A percentile compares a stretch with the other conserved stretches of the same genome.
Evolutionary conservation across 257 asterid genomes (phyloP).

Genomic region (Nicotiana paniculata): DNA sequence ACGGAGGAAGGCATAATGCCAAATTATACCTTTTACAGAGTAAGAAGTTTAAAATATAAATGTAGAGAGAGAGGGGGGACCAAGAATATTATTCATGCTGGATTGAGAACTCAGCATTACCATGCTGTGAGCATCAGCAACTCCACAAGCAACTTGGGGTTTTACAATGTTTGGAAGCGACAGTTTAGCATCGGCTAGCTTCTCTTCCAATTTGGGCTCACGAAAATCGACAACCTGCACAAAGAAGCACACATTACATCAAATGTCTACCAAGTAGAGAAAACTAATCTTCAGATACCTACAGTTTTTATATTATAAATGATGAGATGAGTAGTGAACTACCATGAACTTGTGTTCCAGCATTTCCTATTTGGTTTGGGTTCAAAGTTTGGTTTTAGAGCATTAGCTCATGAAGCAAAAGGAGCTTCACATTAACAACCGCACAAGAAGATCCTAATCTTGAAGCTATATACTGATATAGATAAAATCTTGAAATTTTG

Average conservation of each 20-base stretch:
- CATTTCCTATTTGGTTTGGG: neutral
- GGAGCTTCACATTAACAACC: neutral
- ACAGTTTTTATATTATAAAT: neutral
- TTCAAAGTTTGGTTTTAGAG: neutral
- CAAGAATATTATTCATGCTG: neutral
- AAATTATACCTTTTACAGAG: neutral
- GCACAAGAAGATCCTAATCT: neutral
- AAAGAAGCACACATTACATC: slow-evolving; percentile 21
- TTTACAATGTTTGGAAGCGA: slow-evolving; percentile 78
- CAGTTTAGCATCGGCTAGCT: slow-evolving; percentile 62
- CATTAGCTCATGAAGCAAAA: neutral
- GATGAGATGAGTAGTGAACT: neutral
- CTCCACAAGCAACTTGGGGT: slow-evolving; percentile 99
- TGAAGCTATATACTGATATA: neutral
- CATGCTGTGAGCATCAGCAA: slow-evolving; percentile 94
- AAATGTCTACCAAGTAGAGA: neutral
- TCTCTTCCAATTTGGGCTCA: slow-evolving; percentile 53
- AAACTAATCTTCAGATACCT: neutral
- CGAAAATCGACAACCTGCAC: slow-evolving; percentile 75
- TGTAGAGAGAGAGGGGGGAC: neutral
- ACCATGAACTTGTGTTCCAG: neutral
- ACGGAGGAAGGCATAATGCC: neutral
- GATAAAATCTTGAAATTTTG: neutral
- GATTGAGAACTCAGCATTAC: slow-evolving; percentile 27
- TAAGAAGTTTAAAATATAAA: neutral